These are phyloP conservation scores for Magnaporthiopsis rhizophila DNA, from an alignment of 2,329 filamentous ascomycete species.

Conservation along the genomic window DNA sequence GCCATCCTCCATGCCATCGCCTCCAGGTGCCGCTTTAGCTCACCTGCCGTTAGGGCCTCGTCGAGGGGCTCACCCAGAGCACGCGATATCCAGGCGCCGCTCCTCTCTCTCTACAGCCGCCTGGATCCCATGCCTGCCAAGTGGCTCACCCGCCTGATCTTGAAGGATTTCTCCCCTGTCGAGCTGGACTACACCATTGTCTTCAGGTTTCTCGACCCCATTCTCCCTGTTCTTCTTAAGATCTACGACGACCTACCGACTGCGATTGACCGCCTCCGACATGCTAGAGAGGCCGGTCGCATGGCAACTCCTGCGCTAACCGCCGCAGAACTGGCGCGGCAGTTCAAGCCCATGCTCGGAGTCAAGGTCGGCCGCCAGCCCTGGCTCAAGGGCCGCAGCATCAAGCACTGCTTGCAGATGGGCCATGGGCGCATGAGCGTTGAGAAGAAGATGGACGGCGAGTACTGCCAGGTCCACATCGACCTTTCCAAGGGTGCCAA, in stretches of 20 bases:
- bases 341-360: conserved; percentile 47
- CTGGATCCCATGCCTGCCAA: conserved; percentile 66
- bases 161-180: conserved; percentile 68
- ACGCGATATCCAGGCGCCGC: conserved; percentile 25
- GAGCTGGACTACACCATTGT: conserved; percentile 49
- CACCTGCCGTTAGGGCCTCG: conserved; percentile 45
- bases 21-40: conserved; percentile 62
- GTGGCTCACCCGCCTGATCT: conserved; percentile 74
- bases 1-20: conserved; percentile 57
- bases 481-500: conserved; percentile 48
- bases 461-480: conserved; percentile 85
- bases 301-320: conserved; percentile 3
- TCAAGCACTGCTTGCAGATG: conserved; percentile 67
- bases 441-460: conserved; percentile 78
- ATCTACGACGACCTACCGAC: conserved; percentile 57
- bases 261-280: not conserved
- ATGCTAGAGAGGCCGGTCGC: not conserved
- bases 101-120: conserved; percentile 51
- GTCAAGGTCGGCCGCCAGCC: conserved; percentile 57
- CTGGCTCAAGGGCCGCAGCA: conserved; percentile 60
- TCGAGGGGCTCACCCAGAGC: conserved; percentile 7
- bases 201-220: conserved; percentile 55
- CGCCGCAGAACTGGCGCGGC: conserved; percentile 17
- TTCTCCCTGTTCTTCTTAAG: conserved; percentile 61
- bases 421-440: conserved; percentile 56